phyloP scores from a whole-genome alignment of 2,329 filamentous ascomycete genomes.

The Pseudogymnoascus sp. region DNA sequence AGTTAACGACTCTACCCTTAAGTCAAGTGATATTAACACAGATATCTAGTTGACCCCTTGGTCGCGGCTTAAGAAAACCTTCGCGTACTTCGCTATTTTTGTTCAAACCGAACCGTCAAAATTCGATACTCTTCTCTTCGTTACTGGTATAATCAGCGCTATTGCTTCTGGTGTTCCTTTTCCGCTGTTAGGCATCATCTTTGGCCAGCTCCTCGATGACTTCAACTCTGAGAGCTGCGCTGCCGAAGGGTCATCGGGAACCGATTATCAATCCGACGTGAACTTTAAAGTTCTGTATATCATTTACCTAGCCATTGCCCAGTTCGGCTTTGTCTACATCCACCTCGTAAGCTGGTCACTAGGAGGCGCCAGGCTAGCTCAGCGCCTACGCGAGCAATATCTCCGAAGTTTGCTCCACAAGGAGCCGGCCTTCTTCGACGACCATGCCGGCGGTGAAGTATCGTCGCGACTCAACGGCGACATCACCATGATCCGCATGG shows the following conservation, averaged over 20 bases:
- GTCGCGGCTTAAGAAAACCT: neutral
- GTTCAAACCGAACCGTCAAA: slow-evolving; percentile 6
- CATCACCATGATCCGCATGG: slow-evolving; percentile 47
- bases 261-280: slow-evolving; percentile 33
- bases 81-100: neutral
- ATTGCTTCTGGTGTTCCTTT: slow-evolving; percentile 53
- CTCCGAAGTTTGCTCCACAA: slow-evolving; percentile 42
- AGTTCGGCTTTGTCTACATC: slow-evolving; percentile 55
- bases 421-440: slow-evolving; percentile 47
- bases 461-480: slow-evolving; percentile 46
- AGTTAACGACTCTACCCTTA: neutral
- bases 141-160: slow-evolving; percentile 36
- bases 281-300: slow-evolving; percentile 51
- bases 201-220: slow-evolving; percentile 55
- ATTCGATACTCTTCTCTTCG: slow-evolving; percentile 27
- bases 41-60: neutral
- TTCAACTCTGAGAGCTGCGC: slow-evolving; percentile 48
- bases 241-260: slow-evolving; percentile 22
- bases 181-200: slow-evolving; percentile 54
- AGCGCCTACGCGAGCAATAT: slow-evolving; percentile 44
- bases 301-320: slow-evolving; percentile 55
- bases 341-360: slow-evolving; percentile 53
- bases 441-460: slow-evolving; percentile 43
- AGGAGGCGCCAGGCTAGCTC: slow-evolving; percentile 44
- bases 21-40: neutral